A percentile compares a stretch with the other conserved stretches of the same genome.
Conservation (phyloP, 805 yeast genomes). For the Kodamaea sagamina region DNA sequence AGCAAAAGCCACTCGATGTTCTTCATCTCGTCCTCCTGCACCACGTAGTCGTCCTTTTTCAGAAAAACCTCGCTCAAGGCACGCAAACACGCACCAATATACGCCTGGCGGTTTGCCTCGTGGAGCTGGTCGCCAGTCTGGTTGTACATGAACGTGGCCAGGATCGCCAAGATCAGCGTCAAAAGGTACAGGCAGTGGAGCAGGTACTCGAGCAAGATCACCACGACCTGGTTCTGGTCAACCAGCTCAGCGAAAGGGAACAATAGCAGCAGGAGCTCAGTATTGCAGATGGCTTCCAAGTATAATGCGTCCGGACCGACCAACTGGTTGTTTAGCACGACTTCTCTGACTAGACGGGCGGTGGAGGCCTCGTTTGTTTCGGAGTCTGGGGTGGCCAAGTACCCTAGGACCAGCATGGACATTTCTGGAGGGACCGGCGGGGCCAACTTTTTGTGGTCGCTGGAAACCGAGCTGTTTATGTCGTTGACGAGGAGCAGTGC, state of each 20-base stretch:
- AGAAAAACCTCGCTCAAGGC: slow-evolving; percentile 23
- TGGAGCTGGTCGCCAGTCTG: slow-evolving; percentile 24
- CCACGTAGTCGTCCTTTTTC: slow-evolving; percentile 14
- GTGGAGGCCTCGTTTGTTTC: neutral
- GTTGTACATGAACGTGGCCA: slow-evolving; percentile 30
- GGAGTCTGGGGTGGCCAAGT: slow-evolving; percentile 4
- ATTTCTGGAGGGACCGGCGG: neutral
- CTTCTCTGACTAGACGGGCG: slow-evolving; percentile 4
- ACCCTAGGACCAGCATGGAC: neutral
- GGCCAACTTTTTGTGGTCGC: neutral
- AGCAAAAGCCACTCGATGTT: slow-evolving; percentile 28
- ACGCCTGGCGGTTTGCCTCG: slow-evolving; percentile 22
- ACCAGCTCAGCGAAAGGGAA: slow-evolving; percentile 41
- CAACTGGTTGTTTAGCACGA: slow-evolving; percentile 26
- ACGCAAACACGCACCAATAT: slow-evolving; percentile 23
- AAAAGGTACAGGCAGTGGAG: slow-evolving; percentile 24
- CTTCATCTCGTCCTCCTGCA: slow-evolving; percentile 14
- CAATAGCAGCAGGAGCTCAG: slow-evolving; percentile 33
- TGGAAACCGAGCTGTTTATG: slow-evolving; percentile 19
- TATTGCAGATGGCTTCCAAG: slow-evolving; percentile 29
- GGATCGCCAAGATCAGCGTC: slow-evolving; percentile 25
- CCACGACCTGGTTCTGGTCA: slow-evolving; percentile 37
- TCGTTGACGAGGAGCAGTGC: slow-evolving; percentile 38
- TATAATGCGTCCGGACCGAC: slow-evolving; percentile 34
- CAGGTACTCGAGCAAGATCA: slow-evolving; percentile 25